Conservation (phyloP, 352 stramenopile genomes). For the Phytophthora megakarya region DNA sequence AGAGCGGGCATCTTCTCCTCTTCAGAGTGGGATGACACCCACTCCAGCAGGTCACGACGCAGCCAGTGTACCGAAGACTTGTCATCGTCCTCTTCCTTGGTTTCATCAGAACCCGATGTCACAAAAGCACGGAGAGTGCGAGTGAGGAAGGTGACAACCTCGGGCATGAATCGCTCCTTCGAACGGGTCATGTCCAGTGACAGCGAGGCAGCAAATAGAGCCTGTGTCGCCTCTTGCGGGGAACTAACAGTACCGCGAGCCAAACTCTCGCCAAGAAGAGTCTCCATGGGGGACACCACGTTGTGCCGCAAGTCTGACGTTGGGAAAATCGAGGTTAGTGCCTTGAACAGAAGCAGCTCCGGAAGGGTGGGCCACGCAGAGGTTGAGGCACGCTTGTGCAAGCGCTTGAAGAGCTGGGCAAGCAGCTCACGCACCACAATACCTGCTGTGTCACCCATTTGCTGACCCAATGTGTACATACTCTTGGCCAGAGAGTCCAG, state of each 20-base stretch:
- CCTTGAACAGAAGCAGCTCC: conserved; percentile 91
- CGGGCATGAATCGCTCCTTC: conserved; percentile 92
- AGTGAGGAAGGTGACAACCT: conserved; percentile 68
- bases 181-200: conserved; percentile 77
- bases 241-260: conserved; percentile 72
- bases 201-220: conserved; percentile 77
- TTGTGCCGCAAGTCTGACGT: conserved; percentile 95
- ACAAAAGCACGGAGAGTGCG: conserved; percentile 61
- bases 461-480: conserved; percentile 90
- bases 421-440: conserved; percentile 91
- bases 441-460: conserved; percentile 88
- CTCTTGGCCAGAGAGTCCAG: conserved; percentile 83
- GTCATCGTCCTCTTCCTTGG: conserved; percentile 8
- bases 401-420: conserved; percentile 89
- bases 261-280: conserved; percentile 91
- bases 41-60: conserved; percentile 52
- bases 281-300: conserved; percentile 92
- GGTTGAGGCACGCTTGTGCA: conserved; percentile 61
- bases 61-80: conserved; percentile 51
- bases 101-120: conserved; percentile 18
- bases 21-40: conserved; percentile 26
- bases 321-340: conserved; percentile 91
- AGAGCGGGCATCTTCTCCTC: conserved; percentile 33
- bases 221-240: conserved; percentile 80
- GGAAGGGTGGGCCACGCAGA: conserved; percentile 87